Percentiles rank a stretch among this genome's conserved stretches.
Evolutionary conservation across 2,329 filamentous ascomycete genomes (phyloP).

Genomic region (Scedosporium aurantiacum): DNA sequence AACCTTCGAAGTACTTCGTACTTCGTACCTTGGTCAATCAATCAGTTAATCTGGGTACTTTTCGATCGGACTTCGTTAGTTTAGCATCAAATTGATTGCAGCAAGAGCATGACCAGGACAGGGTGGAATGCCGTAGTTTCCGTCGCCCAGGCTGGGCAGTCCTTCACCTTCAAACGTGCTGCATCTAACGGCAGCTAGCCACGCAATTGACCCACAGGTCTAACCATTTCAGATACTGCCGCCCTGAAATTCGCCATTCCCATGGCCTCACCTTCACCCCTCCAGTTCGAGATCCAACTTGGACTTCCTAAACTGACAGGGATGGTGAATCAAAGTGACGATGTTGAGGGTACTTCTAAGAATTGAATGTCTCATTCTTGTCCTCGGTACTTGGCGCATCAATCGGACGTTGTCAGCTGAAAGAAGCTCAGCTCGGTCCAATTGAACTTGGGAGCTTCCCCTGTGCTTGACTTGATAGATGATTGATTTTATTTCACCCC

Average conservation of each 20-base stretch:
- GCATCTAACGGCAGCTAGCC: neutral
- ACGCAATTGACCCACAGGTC: no score
- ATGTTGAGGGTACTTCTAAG: no score
- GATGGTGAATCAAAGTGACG: no score
- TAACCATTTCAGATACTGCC: no score
- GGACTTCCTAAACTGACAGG: no score
- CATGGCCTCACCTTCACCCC: no score
- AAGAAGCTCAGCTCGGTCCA: neutral
- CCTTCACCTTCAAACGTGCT: neutral
- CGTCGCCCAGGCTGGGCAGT: neutral
- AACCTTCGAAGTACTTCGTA: neutral
- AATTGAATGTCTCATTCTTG: neutral
- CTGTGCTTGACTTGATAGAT: no score
- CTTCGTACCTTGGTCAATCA: no score
- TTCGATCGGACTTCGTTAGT: neutral
- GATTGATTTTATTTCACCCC: neutral
- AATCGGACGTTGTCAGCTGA: conserved; percentile 3
- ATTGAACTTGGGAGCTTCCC: no score
- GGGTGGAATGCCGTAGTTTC: neutral
- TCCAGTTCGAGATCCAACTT: no score
- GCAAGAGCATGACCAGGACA: neutral
- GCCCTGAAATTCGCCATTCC: no score
- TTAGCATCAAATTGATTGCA: neutral
- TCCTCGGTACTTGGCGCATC: neutral
- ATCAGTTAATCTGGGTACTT: neutral